phyloP scores from a whole-genome alignment of 148 eudicot species.

The Talinum fruticosum region DNA sequence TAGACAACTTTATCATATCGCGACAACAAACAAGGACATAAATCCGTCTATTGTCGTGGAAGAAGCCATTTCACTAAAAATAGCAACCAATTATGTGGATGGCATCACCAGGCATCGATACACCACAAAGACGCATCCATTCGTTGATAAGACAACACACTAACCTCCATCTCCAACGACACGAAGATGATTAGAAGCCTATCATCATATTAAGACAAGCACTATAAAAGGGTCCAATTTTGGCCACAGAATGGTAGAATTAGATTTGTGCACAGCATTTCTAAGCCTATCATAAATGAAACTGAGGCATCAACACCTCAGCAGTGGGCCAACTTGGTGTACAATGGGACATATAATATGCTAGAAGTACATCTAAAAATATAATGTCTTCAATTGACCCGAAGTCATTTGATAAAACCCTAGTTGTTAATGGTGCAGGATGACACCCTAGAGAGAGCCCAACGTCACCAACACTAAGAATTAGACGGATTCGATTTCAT shows the following conservation, averaged over 20 bases:
- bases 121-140: conserved; percentile 5
- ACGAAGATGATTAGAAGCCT: background rate
- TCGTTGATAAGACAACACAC: background rate
- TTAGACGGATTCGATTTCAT: background rate
- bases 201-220: background rate
- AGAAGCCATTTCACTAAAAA: background rate
- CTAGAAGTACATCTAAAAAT: background rate
- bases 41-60: background rate
- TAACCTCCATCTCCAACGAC: background rate
- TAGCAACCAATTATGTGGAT: background rate
- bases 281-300: background rate
- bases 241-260: background rate
- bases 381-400: background rate
- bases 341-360: background rate
- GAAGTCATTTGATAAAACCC: background rate
- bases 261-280: background rate
- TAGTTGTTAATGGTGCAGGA: background rate
- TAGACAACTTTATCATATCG: background rate
- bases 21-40: background rate
- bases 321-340: background rate
- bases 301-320: background rate
- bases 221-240: background rate
- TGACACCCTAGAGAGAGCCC: background rate
- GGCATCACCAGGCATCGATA: background rate
- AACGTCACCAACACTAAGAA: background rate